Evolutionary conservation across 2,329 filamentous ascomycete genomes (phyloP).

Genomic region (Periconia macrospinosa): DNA sequence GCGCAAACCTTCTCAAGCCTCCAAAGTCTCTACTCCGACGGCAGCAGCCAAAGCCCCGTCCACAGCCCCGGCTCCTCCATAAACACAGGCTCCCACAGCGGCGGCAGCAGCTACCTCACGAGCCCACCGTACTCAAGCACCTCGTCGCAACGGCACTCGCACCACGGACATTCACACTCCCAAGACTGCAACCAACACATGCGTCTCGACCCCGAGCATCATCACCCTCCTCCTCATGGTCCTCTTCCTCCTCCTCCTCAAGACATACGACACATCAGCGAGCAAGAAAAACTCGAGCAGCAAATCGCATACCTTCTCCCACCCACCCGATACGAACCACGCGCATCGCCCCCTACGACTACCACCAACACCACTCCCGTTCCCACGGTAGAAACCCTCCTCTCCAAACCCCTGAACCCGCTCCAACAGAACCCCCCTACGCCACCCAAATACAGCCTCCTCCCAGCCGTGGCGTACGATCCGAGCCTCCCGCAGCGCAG

Average conservation of each 20-base stretch:
- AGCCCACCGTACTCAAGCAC: slow-evolving; percentile 5
- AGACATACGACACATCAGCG: neutral
- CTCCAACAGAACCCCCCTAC: neutral
- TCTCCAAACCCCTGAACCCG: neutral
- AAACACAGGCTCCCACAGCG: neutral
- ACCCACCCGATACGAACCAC: slow-evolving; percentile 13
- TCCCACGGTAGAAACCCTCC: no score
- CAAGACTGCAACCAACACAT: slow-evolving; percentile 5
- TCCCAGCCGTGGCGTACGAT: slow-evolving; percentile 1
- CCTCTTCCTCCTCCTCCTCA: no score
- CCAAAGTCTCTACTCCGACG: slow-evolving; percentile 13
- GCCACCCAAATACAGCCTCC: neutral
- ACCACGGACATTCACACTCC: slow-evolving; percentile 4
- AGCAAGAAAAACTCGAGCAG: neutral
- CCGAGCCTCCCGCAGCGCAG: neutral
- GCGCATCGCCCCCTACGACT: neutral
- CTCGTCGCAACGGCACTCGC: neutral
- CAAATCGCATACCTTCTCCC: slow-evolving; percentile 3
- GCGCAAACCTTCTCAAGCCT: neutral
- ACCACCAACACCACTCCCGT: neutral
- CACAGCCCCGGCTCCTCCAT: slow-evolving; percentile 11
- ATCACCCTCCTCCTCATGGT: no score
- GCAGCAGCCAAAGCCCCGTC: slow-evolving; percentile 13
- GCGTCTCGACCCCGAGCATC: neutral
- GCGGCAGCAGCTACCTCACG: slow-evolving; percentile 7